A percentile compares a stretch with the other conserved stretches of the same genome.
Evolutionary conservation across 345 rosid species (phyloP).

Genomic region (Ceriops decandra): DNA sequence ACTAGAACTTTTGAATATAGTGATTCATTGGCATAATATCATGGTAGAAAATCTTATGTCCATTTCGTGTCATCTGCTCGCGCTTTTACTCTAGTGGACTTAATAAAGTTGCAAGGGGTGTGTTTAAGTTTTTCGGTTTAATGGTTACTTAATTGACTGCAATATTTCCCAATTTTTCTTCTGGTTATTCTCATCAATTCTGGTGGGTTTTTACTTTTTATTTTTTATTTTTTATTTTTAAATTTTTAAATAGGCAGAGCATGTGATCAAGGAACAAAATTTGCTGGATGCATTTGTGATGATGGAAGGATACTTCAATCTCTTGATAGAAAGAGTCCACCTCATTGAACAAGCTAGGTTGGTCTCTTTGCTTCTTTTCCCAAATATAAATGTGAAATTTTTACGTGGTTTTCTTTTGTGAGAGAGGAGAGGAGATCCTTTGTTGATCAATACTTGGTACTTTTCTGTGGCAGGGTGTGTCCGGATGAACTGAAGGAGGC

Average conservation of each 20-base stretch:
- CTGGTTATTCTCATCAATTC: too few relatives aligned
- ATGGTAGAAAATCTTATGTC: too few relatives aligned
- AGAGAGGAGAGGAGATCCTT: background rate
- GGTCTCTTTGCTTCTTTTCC: background rate
- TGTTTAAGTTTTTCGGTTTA: too few relatives aligned
- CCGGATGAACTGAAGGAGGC: conserved; percentile 82
- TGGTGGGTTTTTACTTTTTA: background rate
- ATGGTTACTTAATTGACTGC: too few relatives aligned
- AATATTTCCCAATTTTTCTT: too few relatives aligned
- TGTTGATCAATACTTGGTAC: background rate
- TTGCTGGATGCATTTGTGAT: conserved; percentile 58
- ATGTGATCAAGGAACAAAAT: conserved; percentile 63
- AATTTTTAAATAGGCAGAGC: conserved; percentile 41
- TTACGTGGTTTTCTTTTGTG: background rate
- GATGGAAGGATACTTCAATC: conserved; percentile 62
- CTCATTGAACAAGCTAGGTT: conserved; percentile 59
- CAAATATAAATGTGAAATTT: background rate
- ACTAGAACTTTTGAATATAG: too few relatives aligned
- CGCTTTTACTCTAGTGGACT: too few relatives aligned
- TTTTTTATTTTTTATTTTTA: background rate
- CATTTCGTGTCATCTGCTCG: too few relatives aligned
- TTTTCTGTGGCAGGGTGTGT: conserved; percentile 44
- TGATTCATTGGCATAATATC: too few relatives aligned
- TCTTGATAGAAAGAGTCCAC: conserved; percentile 55
- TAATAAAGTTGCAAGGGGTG: too few relatives aligned